Evolutionary conservation across 805 yeast species (phyloP).

Genomic region (baker's yeast (Saccharomyces cerevisiae)): DNA sequence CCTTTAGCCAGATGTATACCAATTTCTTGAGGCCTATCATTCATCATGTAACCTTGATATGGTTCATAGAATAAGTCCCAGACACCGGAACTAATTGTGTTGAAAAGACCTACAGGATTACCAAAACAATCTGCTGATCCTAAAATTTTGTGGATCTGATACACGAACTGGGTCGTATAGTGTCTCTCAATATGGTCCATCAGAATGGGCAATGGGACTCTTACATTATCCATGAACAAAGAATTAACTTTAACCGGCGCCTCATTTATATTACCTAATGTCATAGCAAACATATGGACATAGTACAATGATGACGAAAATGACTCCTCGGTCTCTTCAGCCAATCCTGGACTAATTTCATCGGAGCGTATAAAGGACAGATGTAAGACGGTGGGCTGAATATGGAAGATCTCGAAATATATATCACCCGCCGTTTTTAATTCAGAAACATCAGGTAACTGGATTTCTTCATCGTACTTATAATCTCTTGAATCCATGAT

Average conservation of each 20-base stretch:
- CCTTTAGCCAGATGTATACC: slow-evolving; percentile 96
- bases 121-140: slow-evolving; percentile 97
- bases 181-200: slow-evolving; percentile 68
- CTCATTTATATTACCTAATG: slow-evolving; percentile 92
- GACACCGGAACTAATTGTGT: slow-evolving; percentile 87
- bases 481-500: slow-evolving; percentile 33
- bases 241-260: slow-evolving; percentile 91
- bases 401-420: slow-evolving; percentile 84
- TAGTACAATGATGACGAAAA: slow-evolving; percentile 53
- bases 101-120: slow-evolving; percentile 94
- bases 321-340: slow-evolving; percentile 26
- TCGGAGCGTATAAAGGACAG: slow-evolving; percentile 88
- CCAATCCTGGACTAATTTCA: slow-evolving; percentile 57
- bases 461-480: slow-evolving; percentile 50
- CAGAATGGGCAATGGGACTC: slow-evolving; percentile 75
- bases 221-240: slow-evolving; percentile 74
- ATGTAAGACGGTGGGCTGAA: slow-evolving; percentile 86
- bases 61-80: slow-evolving; percentile 96
- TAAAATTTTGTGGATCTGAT: slow-evolving; percentile 82
- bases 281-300: slow-evolving; percentile 85
- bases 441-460: slow-evolving; percentile 65
- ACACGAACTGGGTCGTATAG: slow-evolving; percentile 84
- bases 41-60: slow-evolving; percentile 88
- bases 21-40: slow-evolving; percentile 90
- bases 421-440: slow-evolving; percentile 57